phyloP scores from a whole-genome alignment of 2,329 filamentous ascomycete species.

The Cercospora nicotianae region DNA sequence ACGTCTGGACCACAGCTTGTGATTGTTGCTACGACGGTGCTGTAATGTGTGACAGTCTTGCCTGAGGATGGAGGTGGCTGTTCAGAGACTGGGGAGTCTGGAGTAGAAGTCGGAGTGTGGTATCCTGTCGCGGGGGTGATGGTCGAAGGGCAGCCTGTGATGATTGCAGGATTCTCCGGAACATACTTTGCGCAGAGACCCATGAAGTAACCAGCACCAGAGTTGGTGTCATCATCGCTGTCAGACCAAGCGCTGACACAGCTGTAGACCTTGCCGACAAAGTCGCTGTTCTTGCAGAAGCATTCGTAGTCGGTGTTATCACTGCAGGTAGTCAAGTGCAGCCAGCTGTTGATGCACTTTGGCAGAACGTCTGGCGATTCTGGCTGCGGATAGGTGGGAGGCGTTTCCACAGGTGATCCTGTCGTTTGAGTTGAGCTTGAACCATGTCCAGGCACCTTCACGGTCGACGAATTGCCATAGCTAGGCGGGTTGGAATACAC shows the following conservation, averaged over 20 bases:
- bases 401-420: conserved; percentile 40
- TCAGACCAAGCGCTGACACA: conserved; percentile 78
- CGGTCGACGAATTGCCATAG: conserved; percentile 17
- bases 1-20: conserved; percentile 43
- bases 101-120: conserved; percentile 19
- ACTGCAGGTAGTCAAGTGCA: conserved; percentile 70
- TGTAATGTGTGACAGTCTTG: conserved; percentile 29
- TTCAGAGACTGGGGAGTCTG: conserved; percentile 15
- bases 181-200: conserved; percentile 83
- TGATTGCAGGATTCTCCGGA: conserved; percentile 76
- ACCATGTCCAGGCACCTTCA: conserved; percentile 17
- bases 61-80: conserved; percentile 10
- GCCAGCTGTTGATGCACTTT: conserved; percentile 88
- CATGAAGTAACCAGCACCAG: conserved; percentile 80
- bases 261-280: conserved; percentile 75
- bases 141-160: conserved; percentile 67
- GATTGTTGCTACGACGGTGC: conserved; percentile 40
- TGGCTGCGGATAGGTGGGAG: conserved; percentile 26
- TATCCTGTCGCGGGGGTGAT: conserved; percentile 51
- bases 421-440: conserved; percentile 38
- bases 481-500: conserved; percentile 11
- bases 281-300: conserved; percentile 79
- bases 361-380: conserved; percentile 72
- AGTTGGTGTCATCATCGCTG: conserved; percentile 63
- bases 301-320: conserved; percentile 81